Percentiles rank a stretch among this genome's conserved stretches.
Evolutionary conservation across 2,329 filamentous ascomycete species (phyloP).

Genomic region (Monilinia fructicola): DNA sequence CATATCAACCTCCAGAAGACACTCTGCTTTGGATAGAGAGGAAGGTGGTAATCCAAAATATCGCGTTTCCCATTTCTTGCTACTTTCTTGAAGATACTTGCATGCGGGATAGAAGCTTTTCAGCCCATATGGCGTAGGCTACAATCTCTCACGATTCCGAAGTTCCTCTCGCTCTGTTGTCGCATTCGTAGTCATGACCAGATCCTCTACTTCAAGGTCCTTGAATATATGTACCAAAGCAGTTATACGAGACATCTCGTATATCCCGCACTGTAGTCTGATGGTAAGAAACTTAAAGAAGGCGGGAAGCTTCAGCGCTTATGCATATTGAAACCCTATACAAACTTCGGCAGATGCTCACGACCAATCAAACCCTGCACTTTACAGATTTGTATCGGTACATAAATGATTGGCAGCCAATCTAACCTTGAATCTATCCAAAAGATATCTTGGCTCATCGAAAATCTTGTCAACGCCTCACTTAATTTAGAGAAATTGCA

Average conservation of each 20-base stretch:
- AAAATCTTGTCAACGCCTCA: too few species aligned
- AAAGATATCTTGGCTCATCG: too few species aligned
- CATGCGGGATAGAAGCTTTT: not conserved
- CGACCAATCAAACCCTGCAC: not conserved
- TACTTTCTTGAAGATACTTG: not conserved
- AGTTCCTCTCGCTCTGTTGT: not conserved
- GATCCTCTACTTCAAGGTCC: not conserved
- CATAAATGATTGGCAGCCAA: too few species aligned
- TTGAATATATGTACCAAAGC: not conserved
- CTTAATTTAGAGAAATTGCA: too few species aligned
- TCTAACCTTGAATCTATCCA: too few species aligned
- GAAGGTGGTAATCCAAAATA: not conserved
- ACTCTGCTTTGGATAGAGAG: not conserved
- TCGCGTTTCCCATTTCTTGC: not conserved
- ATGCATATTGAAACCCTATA: not conserved
- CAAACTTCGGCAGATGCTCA: not conserved
- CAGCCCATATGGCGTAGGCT: not conserved
- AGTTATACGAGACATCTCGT: not conserved
- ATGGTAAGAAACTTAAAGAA: not conserved
- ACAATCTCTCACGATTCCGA: not conserved
- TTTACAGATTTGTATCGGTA: not conserved
- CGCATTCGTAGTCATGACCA: not conserved
- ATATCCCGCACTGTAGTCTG: not conserved
- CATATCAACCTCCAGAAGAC: not conserved
- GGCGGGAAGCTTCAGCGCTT: not conserved